phyloP scores from a whole-genome alignment of 2,329 filamentous ascomycete genomes.

The Colletotrichum abscissum region DNA sequence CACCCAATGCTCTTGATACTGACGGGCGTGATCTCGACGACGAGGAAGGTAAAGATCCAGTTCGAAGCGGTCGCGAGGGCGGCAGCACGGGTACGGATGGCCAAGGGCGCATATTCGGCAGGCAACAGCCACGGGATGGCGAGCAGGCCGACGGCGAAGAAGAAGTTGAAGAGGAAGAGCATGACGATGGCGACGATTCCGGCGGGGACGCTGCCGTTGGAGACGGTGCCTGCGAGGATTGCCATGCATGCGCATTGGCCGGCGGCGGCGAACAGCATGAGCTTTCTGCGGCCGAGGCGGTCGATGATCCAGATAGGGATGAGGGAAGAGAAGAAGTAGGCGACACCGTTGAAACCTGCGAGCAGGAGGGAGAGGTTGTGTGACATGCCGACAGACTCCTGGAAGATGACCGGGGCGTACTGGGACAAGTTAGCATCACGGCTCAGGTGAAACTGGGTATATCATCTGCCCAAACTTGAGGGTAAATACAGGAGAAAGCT shows the following conservation, averaged over 20 bases:
- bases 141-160: conserved; percentile 53
- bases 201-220: conserved; percentile 47
- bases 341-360: conserved; percentile 62
- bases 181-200: conserved; percentile 57
- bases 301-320: conserved; percentile 50
- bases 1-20: conserved; percentile 50
- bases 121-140: conserved; percentile 53
- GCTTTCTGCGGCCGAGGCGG: conserved; percentile 63
- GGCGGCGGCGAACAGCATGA: conserved; percentile 63
- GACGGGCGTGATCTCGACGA: conserved; percentile 52
- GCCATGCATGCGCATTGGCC: conserved; percentile 57
- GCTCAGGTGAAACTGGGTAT: fast-evolving
- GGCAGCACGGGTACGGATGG: conserved; percentile 51
- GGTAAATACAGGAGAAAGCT: background rate
- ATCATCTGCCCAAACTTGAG: too few species aligned
- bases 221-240: conserved; percentile 56
- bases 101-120: conserved; percentile 55
- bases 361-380: conserved; percentile 60
- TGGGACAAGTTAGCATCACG: conserved; percentile 26
- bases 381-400: conserved; percentile 54
- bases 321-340: conserved; percentile 45
- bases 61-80: conserved; percentile 52
- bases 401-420: conserved; percentile 56
- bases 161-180: conserved; percentile 56
- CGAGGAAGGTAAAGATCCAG: conserved; percentile 48